Percentiles rank a stretch among this genome's conserved stretches.
These are phyloP conservation scores for Sarocladium oryzae DNA, from an alignment of 2,329 filamentous ascomycete genomes.

Conservation along the genomic window DNA sequence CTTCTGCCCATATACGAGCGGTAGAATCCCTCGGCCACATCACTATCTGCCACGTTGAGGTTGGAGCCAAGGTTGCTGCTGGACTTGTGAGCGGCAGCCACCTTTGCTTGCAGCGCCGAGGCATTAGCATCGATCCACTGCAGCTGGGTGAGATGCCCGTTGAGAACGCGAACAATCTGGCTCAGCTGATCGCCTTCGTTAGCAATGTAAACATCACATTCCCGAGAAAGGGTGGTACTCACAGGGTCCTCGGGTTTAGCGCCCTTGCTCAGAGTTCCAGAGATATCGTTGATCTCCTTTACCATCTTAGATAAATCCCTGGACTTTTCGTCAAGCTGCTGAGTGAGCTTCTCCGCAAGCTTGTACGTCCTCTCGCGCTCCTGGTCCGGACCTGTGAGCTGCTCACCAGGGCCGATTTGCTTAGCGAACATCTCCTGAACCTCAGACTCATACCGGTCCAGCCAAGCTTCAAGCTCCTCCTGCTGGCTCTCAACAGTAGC, in stretches of 20 bases:
- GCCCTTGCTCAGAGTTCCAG: constrained; percentile 81
- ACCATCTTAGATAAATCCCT: constrained; percentile 94
- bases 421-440: constrained; percentile 83
- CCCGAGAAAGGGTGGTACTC: constrained; percentile 32
- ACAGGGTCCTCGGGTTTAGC: constrained; percentile 83
- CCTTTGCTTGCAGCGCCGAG: constrained; percentile 73
- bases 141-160: constrained; percentile 83
- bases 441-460: constrained; percentile 86
- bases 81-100: constrained; percentile 73
- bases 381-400: constrained; percentile 81
- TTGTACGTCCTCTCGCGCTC: constrained; percentile 96
- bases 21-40: constrained; percentile 84
- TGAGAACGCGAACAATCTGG: constrained; percentile 92
- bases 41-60: constrained; percentile 55
- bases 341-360: constrained; percentile 85
- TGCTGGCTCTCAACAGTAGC: constrained; percentile 87
- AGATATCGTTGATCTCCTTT: constrained; percentile 93
- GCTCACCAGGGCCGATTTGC: constrained; percentile 68
- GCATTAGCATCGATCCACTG: constrained; percentile 91
- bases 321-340: constrained; percentile 88
- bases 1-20: constrained; percentile 76
- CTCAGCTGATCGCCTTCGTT: constrained; percentile 57
- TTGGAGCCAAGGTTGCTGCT: constrained; percentile 54
- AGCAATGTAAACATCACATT: constrained; percentile 13
- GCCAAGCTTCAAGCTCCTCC: constrained; percentile 78